Percentiles rank a stretch among this genome's conserved stretches.
Conservation (phyloP, 345 rosid genomes). For the Heritiera fomes region DNA sequence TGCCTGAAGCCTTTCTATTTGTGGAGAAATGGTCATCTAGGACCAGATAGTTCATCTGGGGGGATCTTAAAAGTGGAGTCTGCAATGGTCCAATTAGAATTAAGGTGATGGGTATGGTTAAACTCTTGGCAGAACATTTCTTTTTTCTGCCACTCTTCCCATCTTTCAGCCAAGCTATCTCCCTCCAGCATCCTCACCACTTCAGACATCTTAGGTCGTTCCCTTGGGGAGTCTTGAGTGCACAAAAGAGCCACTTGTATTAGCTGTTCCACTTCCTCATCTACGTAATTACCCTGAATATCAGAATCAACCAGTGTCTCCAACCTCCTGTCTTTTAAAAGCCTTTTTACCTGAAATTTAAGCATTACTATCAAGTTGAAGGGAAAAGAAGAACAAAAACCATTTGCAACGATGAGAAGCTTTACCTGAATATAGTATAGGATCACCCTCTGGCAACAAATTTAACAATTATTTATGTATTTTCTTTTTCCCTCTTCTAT, state of each 20-base stretch:
- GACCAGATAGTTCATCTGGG: constrained; percentile 75
- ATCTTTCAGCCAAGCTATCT: constrained; percentile 79
- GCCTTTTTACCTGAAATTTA: constrained; percentile 78
- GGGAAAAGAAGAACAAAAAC: not conserved
- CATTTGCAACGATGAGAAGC: not conserved
- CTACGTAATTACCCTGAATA: constrained; percentile 53
- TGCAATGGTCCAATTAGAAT: constrained; percentile 49
- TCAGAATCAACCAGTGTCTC: constrained; percentile 72
- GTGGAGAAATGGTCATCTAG: constrained; percentile 52
- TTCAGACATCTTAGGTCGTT: constrained; percentile 90
- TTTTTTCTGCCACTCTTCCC: constrained; percentile 97
- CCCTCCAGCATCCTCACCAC: constrained; percentile 98
- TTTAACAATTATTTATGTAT: not conserved
- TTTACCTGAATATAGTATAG: not conserved
- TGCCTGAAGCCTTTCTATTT: not conserved
- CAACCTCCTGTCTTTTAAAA: constrained; percentile 70
- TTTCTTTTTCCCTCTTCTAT: not conserved
- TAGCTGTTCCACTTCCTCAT: constrained; percentile 70
- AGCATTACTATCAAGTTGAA: not conserved
- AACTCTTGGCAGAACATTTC: constrained; percentile 63
- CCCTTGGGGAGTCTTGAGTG: constrained; percentile 71
- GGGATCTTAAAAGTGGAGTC: constrained; percentile 63
- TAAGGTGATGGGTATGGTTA: constrained; percentile 34
- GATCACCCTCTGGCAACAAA: not conserved
- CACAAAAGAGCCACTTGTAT: constrained; percentile 89